phyloP scores from a whole-genome alignment of 306 rosid species.

The Begonia masoniana region DNA sequence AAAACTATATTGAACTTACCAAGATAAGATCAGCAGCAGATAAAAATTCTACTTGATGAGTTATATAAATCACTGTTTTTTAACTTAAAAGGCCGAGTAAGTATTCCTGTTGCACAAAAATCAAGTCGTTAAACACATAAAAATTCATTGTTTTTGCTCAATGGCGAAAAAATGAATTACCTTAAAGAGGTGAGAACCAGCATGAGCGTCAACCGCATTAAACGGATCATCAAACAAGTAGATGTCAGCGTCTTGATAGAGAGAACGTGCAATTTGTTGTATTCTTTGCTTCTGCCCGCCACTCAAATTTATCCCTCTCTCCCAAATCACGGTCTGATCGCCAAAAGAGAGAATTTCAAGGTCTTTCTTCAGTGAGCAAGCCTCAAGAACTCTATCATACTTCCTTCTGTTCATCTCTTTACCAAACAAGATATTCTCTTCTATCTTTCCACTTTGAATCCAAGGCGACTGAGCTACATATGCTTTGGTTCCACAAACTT shows the following conservation, averaged over 20 bases:
- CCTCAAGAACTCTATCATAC: conserved; percentile 63
- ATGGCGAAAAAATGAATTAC: conserved; percentile 10
- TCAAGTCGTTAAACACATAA: not conserved
- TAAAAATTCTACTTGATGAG: conserved; percentile 89
- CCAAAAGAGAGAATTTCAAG: conserved; percentile 63
- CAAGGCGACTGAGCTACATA: conserved; percentile 84
- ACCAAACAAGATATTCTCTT: conserved; percentile 65
- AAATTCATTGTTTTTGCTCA: not conserved
- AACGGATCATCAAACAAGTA: conserved; percentile 88
- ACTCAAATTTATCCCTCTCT: conserved; percentile 81
- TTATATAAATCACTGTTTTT: conserved; percentile 66
- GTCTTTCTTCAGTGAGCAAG: conserved; percentile 63
- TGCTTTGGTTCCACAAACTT: conserved; percentile 73
- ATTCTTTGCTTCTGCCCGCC: conserved; percentile 88
- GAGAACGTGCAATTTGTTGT: conserved; percentile 72
- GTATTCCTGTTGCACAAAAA: conserved; percentile 42
- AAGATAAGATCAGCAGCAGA: conserved; percentile 75
- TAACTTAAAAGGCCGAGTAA: conserved; percentile 58
- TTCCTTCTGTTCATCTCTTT: conserved; percentile 54
- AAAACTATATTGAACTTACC: conserved; percentile 26
- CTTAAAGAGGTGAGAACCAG: conserved; percentile 84
- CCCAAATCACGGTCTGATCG: conserved; percentile 77
- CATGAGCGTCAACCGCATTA: conserved; percentile 89
- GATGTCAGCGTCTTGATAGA: conserved; percentile 74
- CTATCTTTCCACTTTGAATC: conserved; percentile 83